These are phyloP conservation scores for Russula earlei DNA, from an alignment of 768 basidiomycete species.

Conservation along the genomic window DNA sequence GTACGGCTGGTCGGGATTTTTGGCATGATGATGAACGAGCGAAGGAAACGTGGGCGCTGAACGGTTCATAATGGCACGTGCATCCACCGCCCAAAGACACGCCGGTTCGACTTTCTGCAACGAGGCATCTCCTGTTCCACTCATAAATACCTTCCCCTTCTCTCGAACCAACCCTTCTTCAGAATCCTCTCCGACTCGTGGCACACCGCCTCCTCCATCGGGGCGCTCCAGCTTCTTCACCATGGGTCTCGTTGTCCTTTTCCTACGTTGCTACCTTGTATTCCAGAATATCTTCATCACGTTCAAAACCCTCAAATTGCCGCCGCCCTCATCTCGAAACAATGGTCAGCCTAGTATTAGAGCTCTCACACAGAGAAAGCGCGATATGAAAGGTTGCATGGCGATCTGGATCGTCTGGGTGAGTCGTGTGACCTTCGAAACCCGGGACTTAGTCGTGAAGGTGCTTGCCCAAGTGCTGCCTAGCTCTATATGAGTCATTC, in stretches of 20 bases:
- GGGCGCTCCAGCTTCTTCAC: slow-evolving; percentile 11
- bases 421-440: slow-evolving; percentile 22
- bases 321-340: slow-evolving; percentile 43
- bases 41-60: not conserved
- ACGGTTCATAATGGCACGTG: slow-evolving; percentile 14
- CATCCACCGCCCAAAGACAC: no score
- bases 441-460: slow-evolving; percentile 15
- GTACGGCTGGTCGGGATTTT: slow-evolving; percentile 90
- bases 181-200: slow-evolving; percentile 6
- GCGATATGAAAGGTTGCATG: slow-evolving; percentile 77
- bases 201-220: slow-evolving; percentile 8
- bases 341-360: slow-evolving; percentile 55
- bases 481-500: slow-evolving; percentile 56
- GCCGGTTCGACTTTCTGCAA: slow-evolving; percentile 8
- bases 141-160: slow-evolving; percentile 8
- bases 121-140: slow-evolving; percentile 4
- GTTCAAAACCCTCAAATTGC: slow-evolving; percentile 71
- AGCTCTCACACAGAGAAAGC: slow-evolving; percentile 66
- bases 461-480: slow-evolving; percentile 46
- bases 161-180: slow-evolving; percentile 2
- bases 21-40: slow-evolving; percentile 49
- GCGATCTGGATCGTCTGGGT: slow-evolving; percentile 87
- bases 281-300: slow-evolving; percentile 77
- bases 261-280: slow-evolving; percentile 59
- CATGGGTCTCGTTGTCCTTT: slow-evolving; percentile 63